Evolutionary conservation across 2,329 filamentous ascomycete species (phyloP), one percentile per base, ranked within the genome.

Genomic region (Lomentospora prolificans): DNA sequence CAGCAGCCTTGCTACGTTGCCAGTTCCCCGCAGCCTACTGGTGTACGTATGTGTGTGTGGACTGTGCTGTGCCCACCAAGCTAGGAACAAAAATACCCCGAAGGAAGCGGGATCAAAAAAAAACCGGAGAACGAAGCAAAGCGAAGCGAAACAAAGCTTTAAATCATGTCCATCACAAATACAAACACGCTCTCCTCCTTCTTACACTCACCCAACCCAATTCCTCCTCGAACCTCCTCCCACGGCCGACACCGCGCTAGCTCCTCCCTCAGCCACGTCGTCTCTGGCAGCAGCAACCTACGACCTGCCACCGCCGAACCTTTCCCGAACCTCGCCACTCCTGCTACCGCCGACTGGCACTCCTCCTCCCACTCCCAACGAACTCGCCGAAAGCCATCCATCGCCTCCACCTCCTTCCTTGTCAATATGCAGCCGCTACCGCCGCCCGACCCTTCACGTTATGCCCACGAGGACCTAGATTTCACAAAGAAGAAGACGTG

Each of bases 171-270:
- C n/a, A 46, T 31, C 28, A 33, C 46, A n/a, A 57, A 36, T 33
- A 46, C 24, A 44, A 33, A 53, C 30, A 53, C 28, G 19, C 31
- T 19, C 48, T 75, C 54, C 72, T 73, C 57, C 80, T 78, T n/a
- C 36, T 62, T 68, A 50, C 57, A 66, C 41, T 68, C 69, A 8
- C 84, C 85, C 55, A 84, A 81, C 67, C 76, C 78, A 36, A 89
- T 90, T 56, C 87, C 88, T 19, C 84, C 85, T 3, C 80, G 87
- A 60, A 89, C 84, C 50, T 90, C 87, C 56, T 88, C 85, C 53
- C 50, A 58, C 9, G 39, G 53, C 28, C 44, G 44, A 22, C 53
- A 55, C 53, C 57, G 46, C 50, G 41, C 53, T 22, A 46, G 44
- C 36, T 56, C 57, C 51, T 55, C 56, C 50, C 31, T 55, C 39